Percentiles rank a stretch among this genome's conserved stretches.
Evolutionary conservation across 257 asterid species (phyloP).

Genomic region (Rehmannia glutinosa): DNA sequence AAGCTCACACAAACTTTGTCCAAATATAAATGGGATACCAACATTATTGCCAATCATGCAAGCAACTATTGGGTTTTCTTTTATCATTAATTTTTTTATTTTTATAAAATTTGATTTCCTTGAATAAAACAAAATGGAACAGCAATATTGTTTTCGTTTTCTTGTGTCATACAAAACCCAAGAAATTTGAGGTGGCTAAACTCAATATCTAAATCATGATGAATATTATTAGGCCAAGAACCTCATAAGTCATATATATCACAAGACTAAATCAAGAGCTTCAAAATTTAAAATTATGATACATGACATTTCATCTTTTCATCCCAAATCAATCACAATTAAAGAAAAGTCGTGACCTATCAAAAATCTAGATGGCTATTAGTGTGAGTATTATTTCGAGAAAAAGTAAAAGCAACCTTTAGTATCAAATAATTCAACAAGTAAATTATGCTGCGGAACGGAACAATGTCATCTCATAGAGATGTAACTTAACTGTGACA

Average conservation of each 20-base stretch:
- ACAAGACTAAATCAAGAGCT: not conserved
- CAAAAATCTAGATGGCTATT: not conserved
- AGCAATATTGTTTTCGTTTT: too few relatives aligned
- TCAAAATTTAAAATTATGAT: not conserved
- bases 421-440: not conserved
- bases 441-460: not conserved
- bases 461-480: not conserved
- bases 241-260: not conserved
- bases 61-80: not conserved
- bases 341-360: not conserved
- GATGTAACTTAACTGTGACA: not conserved
- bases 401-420: not conserved
- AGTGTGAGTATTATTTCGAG: not conserved
- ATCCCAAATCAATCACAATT: not conserved
- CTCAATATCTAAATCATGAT: not conserved
- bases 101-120: not conserved
- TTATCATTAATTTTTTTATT: too few relatives aligned
- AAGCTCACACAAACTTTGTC: slow-evolving; percentile 19
- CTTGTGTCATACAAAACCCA: not conserved
- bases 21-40: slow-evolving; percentile 10
- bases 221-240: not conserved
- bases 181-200: not conserved
- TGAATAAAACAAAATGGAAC: not conserved
- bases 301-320: not conserved
- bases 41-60: slow-evolving; percentile 14